phyloP scores from a whole-genome alignment of 2,329 filamentous ascomycete genomes.

The Colletotrichum sp. region DNA sequence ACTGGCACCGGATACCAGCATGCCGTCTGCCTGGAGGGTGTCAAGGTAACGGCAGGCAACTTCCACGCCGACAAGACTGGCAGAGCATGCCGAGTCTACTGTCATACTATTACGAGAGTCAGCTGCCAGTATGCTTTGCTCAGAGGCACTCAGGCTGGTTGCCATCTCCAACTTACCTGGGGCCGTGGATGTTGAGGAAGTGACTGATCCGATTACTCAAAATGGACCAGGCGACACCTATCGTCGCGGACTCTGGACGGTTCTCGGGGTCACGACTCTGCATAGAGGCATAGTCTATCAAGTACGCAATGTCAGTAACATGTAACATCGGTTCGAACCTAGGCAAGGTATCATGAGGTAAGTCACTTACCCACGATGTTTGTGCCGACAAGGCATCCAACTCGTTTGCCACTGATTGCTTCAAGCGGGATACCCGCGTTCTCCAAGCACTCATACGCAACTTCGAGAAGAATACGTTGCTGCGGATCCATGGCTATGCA shows the following conservation, averaged over 20 bases:
- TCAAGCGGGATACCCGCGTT: not conserved
- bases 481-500: constrained; percentile 59
- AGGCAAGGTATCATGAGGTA: not conserved
- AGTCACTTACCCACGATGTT: constrained; percentile 26
- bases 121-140: not conserved
- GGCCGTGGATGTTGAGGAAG: constrained; percentile 37
- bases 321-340: not conserved
- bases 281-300: not conserved
- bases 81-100: constrained; percentile 65
- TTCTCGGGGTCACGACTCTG: not conserved
- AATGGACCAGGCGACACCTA: not conserved
- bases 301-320: not conserved
- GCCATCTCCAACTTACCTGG: constrained; percentile 17
- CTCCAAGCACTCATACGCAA: constrained; percentile 29
- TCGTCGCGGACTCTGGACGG: not conserved
- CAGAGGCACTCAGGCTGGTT: not conserved
- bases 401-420: not conserved
- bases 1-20: not conserved
- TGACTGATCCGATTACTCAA: constrained; percentile 25
- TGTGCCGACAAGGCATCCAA: constrained; percentile 28
- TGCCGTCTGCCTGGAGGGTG: constrained; percentile 2
- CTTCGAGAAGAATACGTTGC: constrained; percentile 49
- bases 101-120: constrained; percentile 46
- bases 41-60: constrained; percentile 41
- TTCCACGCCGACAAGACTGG: constrained; percentile 59